Percentiles rank a stretch among this genome's conserved stretches.
Evolutionary conservation across 768 basidiomycete species (phyloP).

Genomic region (Naganishia randhawae): DNA sequence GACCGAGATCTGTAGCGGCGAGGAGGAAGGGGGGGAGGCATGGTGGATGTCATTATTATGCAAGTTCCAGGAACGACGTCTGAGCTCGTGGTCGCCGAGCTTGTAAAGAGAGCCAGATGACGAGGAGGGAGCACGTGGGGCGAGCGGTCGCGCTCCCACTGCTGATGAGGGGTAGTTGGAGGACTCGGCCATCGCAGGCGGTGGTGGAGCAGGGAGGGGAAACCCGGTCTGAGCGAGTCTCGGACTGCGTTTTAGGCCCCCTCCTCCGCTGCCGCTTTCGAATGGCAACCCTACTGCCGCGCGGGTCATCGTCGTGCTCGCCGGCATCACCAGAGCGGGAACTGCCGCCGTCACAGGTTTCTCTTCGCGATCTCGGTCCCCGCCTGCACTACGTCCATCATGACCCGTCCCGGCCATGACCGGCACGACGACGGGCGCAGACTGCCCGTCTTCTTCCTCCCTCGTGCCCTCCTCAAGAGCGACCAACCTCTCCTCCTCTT

Average conservation of each 20-base stretch:
- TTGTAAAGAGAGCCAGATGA: constrained; percentile 7
- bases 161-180: not conserved
- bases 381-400: too few species aligned
- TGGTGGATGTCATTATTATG: constrained; percentile 9
- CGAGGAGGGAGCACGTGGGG: constrained; percentile 2
- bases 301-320: not conserved
- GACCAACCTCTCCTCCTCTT: not conserved
- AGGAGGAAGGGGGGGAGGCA: too few species aligned
- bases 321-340: not conserved
- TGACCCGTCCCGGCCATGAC: too few species aligned
- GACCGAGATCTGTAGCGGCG: constrained; percentile 40
- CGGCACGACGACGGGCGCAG: too few species aligned
- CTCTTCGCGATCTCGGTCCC: too few species aligned
- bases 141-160: not conserved
- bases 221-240: constrained; percentile 19
- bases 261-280: too few species aligned
- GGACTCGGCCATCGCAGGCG: not conserved
- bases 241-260: constrained; percentile 26
- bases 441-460: too few species aligned
- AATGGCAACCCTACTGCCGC: not conserved
- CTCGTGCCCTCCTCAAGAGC: constrained; percentile 3
- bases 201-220: not conserved
- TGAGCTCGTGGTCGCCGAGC: constrained; percentile 8
- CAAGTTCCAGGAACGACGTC: constrained; percentile 21
- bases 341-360: not conserved